Percentiles rank a stretch among this genome's conserved stretches.
phyloP scores from a whole-genome alignment of 2,329 filamentous ascomycete genomes.

The Scedosporium minutisporum region DNA sequence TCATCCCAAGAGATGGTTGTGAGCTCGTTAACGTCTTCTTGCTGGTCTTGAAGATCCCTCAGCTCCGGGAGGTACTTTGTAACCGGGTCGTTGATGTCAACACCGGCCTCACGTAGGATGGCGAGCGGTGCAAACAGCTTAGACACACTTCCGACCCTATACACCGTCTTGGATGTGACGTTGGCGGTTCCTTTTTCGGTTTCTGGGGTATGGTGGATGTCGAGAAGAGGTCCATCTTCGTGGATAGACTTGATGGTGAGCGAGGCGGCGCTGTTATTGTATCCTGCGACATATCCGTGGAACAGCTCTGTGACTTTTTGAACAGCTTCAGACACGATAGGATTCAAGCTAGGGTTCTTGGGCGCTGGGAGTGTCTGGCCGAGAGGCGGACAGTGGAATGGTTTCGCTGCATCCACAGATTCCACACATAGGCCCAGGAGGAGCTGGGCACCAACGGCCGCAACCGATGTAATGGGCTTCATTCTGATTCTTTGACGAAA shows the following conservation, averaged over 20 bases:
- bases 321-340: constrained; percentile 18
- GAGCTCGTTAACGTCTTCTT: constrained; percentile 18
- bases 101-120: constrained; percentile 17
- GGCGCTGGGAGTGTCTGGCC: constrained; percentile 30
- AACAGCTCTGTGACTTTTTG: background rate
- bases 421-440: constrained; percentile 11
- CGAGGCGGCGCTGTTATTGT: constrained; percentile 25
- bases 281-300: constrained; percentile 12
- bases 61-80: constrained; percentile 34
- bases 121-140: constrained; percentile 25
- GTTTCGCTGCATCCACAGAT: constrained; percentile 17
- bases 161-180: constrained; percentile 23
- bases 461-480: background rate
- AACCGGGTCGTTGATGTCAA: constrained; percentile 30
- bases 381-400: constrained; percentile 26
- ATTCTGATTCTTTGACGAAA: background rate
- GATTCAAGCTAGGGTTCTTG: constrained; percentile 20
- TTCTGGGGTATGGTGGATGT: constrained; percentile 29
- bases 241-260: constrained; percentile 32
- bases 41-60: constrained; percentile 12
- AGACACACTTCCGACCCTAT: constrained; percentile 23
- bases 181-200: background rate
- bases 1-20: constrained; percentile 19
- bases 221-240: constrained; percentile 25
- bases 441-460: constrained; percentile 10